A percentile compares a stretch with the other conserved stretches of the same genome.
phyloP scores from a whole-genome alignment of 2,329 filamentous ascomycete species.

The Scopulariopsis brevicaulis region DNA sequence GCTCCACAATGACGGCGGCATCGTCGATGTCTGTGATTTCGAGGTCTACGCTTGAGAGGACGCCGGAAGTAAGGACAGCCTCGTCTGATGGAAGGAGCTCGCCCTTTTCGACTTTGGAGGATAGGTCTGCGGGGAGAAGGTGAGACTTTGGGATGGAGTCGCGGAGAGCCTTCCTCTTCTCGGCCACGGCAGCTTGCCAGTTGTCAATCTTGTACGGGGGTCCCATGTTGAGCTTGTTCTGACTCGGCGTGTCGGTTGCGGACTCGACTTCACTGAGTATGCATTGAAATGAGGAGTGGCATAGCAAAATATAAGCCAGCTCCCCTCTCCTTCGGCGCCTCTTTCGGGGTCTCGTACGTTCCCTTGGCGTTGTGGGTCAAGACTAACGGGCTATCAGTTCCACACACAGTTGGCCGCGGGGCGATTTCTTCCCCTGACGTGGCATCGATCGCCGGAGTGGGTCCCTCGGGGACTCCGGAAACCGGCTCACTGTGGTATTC shows the following conservation, averaged over 20 bases:
- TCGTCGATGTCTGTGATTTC: conserved; percentile 32
- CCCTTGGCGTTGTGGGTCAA: not conserved
- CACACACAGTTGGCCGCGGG: not conserved
- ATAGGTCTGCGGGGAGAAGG: not conserved
- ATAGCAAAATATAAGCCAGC: not conserved
- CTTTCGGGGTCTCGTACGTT: not conserved
- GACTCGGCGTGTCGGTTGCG: not conserved
- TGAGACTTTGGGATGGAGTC: not conserved
- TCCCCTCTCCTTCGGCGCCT: not conserved
- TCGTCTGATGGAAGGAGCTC: not conserved
- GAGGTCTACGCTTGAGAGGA: conserved; percentile 26
- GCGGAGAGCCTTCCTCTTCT: not conserved
- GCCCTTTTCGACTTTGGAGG: not conserved
- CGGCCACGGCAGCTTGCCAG: not conserved
- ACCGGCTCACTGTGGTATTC: too few relatives aligned
- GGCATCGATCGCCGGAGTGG: too few relatives aligned
- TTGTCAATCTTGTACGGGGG: not conserved
- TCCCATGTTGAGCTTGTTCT: not conserved
- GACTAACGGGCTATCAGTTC: not conserved
- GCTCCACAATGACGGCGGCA: conserved; percentile 24
- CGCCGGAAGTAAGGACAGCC: not conserved
- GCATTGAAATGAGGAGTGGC: not conserved
- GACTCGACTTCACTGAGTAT: not conserved
- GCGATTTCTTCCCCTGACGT: not conserved
- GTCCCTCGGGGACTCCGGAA: too few relatives aligned